Conservation (phyloP, 2,329 filamentous ascomycete species). For the Diaporthe sp. region DNA sequence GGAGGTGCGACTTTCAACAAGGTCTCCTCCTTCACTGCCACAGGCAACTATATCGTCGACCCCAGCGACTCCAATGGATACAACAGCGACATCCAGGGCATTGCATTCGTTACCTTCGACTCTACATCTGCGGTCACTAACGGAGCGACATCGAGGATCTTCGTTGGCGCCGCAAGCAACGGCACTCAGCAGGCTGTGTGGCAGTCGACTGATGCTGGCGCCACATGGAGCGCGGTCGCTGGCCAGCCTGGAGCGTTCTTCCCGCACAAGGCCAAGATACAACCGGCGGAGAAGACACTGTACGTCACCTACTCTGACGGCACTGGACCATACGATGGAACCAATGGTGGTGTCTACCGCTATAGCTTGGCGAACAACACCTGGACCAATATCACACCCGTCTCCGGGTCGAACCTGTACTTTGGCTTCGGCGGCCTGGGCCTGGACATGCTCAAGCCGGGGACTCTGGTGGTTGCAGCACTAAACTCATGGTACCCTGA, state of each 20-base stretch:
- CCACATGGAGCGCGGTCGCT: slow-evolving; percentile 65
- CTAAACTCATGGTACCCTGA: slow-evolving; percentile 74
- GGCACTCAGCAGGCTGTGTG: slow-evolving; percentile 64
- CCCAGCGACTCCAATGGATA: slow-evolving; percentile 60
- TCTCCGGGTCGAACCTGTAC: slow-evolving; percentile 59
- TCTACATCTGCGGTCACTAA: slow-evolving; percentile 60
- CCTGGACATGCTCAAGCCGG: slow-evolving; percentile 67
- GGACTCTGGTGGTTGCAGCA: slow-evolving; percentile 69
- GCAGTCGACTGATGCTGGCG: slow-evolving; percentile 66
- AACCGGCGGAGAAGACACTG: slow-evolving; percentile 64
- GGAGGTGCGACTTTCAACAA: slow-evolving; percentile 67
- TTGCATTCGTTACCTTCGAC: slow-evolving; percentile 69
- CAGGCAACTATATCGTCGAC: slow-evolving; percentile 63
- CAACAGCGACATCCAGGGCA: slow-evolving; percentile 62
- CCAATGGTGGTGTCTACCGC: slow-evolving; percentile 65
- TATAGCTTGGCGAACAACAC: slow-evolving; percentile 63
- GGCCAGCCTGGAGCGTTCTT: slow-evolving; percentile 66
- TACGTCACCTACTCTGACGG: slow-evolving; percentile 70
- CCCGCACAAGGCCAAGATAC: slow-evolving; percentile 67
- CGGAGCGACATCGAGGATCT: slow-evolving; percentile 68
- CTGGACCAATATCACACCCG: slow-evolving; percentile 72
- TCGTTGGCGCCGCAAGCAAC: slow-evolving; percentile 69
- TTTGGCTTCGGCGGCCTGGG: slow-evolving; percentile 70
- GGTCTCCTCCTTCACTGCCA: slow-evolving; percentile 65
- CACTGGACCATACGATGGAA: slow-evolving; percentile 70